Percentiles rank a stretch among this genome's conserved stretches.
Conservation (phyloP, 2,329 filamentous ascomycete genomes). For the Ophiostoma ips region DNA sequence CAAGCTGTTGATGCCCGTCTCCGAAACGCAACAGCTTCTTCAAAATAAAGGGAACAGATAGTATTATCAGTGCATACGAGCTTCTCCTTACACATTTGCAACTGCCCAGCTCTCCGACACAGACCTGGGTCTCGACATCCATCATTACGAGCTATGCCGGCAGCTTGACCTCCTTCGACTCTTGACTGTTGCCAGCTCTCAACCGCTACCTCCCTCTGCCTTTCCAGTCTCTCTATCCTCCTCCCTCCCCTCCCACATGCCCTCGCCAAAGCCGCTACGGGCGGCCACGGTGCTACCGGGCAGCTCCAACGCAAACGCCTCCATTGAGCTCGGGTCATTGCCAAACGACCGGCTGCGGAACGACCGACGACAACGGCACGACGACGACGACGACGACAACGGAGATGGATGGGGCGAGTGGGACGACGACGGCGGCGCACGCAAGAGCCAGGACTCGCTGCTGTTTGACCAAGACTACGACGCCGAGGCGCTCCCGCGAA, state of each 20-base stretch:
- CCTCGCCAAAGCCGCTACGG: slow-evolving; percentile 8
- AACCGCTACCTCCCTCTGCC: neutral
- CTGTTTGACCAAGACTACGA: slow-evolving; percentile 34
- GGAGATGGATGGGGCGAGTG: slow-evolving; percentile 62
- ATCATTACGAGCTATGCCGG: neutral
- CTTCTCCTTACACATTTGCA: too few relatives aligned
- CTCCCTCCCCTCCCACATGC: slow-evolving; percentile 1
- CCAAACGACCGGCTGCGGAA: slow-evolving; percentile 12
- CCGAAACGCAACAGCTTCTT: too few relatives aligned
- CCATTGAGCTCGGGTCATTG: slow-evolving; percentile 44
- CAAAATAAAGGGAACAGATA: too few relatives aligned
- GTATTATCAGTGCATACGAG: too few relatives aligned
- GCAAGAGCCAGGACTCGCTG: neutral
- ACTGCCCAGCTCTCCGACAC: too few relatives aligned
- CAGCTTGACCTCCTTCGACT: neutral
- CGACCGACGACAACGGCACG: slow-evolving; percentile 30
- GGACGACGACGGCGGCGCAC: slow-evolving; percentile 57
- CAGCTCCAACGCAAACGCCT: slow-evolving; percentile 16
- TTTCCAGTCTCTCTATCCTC: neutral
- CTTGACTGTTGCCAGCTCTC: neutral
- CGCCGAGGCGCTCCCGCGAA: slow-evolving; percentile 21
- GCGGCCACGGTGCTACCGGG: neutral
- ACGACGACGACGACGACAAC: slow-evolving; percentile 45
- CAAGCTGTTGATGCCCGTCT: neutral
- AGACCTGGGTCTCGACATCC: neutral